Base-by-base conservation (phyloP, 2,329 filamentous ascomycete species). In the Fusarium drepaniforme region DNA sequence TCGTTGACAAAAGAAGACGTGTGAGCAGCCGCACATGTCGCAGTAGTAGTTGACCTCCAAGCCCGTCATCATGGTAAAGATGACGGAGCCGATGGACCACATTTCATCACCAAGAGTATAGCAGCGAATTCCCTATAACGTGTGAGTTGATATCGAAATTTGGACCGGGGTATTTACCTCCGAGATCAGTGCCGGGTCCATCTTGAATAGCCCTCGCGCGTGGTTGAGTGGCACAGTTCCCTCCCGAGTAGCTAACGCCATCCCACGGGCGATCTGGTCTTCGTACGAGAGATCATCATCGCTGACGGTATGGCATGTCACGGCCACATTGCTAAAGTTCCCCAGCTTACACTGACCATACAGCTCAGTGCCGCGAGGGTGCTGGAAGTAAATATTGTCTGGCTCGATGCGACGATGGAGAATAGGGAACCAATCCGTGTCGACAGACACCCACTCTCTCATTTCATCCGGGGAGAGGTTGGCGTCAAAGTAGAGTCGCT, bases 341-440 rank as follows among this genome's bases (percentile, higher is more conserved):
- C 88, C 88, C 65, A 91, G 80, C 80, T 90, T 90, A 75, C 88
- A 90, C 33, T 82, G 76, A 0, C 88, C 89, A 75, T 90, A 90
- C 37, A 83, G 85, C 80, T 90, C 88, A 15, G 71, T 78, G 3
- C 86, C 86, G 15, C 81, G 81, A 40, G 88, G 84, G 62, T 87
- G 83, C 78, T 86, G 84, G 74, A 90, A 85, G 77, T 86, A 88
- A 64, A 90, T 85, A 74, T 88, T 88, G n/a, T 75, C 75, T 0
- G 88, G 84, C 60, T 68, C 79, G 49, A 90, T 83, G 44, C 84
- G 82, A 13, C 86, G 83, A 70, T 90, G 88, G 49, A 90, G 77
- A 37, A 90, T 85, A 1, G 88, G 84, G 67, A 86, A 81, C 89
- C 88, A 90, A 66, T 88, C 84, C 13, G 76, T 67, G 66, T 87